These are phyloP conservation scores for Arthonia radiata DNA, from an alignment of 495 filamentous ascomycete species.

Conservation along the genomic window DNA sequence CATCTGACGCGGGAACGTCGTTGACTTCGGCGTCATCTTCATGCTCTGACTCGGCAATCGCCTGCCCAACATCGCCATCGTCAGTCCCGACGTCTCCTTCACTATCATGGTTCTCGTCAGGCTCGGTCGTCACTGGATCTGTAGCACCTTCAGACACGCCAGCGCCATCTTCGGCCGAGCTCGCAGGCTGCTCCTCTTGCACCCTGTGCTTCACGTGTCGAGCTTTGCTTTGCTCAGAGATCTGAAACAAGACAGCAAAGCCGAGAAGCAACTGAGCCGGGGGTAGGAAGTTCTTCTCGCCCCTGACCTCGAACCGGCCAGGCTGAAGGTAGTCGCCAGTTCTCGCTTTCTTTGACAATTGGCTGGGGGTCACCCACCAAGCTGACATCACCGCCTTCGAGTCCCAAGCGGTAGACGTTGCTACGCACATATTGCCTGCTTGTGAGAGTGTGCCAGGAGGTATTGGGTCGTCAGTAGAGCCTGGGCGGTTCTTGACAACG, in stretches of 20 bases:
- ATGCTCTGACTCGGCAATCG: no score
- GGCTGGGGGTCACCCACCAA: constrained; percentile 74
- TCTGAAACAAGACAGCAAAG: constrained; percentile 62
- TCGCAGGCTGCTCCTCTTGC: constrained; percentile 15
- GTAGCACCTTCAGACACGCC: constrained; percentile 2
- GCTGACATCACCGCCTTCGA: constrained; percentile 85
- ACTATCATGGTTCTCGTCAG: constrained; percentile 6
- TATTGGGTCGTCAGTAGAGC: constrained; percentile 55
- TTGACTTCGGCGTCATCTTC: no score
- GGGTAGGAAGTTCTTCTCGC: constrained; percentile 73
- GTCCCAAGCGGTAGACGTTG: constrained; percentile 76
- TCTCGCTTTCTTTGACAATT: constrained; percentile 60
- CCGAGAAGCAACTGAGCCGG: constrained; percentile 73
- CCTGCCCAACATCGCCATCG: no score
- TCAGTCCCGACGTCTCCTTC: no score
- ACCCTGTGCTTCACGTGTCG: constrained; percentile 54
- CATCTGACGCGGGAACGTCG: constrained; percentile 6
- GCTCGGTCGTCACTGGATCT: constrained; percentile 1
- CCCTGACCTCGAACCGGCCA: constrained; percentile 55
- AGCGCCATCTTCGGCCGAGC: neutral
- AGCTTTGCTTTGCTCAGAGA: constrained; percentile 68
- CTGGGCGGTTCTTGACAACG: constrained; percentile 62
- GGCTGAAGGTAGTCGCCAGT: constrained; percentile 55
- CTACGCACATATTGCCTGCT: constrained; percentile 61
- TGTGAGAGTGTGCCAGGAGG: constrained; percentile 78